These are phyloP conservation scores for Fusarium secorum DNA, from an alignment of 2,329 filamentous ascomycete species.

Conservation along the genomic window DNA sequence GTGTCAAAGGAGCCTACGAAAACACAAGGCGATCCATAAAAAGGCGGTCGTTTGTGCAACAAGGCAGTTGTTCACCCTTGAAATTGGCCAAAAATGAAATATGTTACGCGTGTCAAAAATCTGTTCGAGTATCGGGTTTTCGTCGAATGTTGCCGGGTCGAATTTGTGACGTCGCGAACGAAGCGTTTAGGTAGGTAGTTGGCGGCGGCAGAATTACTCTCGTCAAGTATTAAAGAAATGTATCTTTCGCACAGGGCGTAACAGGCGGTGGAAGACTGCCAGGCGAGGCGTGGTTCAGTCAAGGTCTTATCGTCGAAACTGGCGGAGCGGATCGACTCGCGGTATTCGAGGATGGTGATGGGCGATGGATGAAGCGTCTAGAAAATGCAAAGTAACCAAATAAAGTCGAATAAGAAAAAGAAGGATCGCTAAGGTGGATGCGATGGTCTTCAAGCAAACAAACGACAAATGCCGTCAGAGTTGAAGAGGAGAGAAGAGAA, in stretches of 20 bases:
- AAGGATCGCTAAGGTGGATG: constrained; percentile 22
- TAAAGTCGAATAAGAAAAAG: not conserved
- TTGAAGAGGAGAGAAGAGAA: not conserved
- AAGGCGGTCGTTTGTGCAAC: constrained; percentile 36
- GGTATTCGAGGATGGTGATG: constrained; percentile 11
- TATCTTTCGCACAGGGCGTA: not conserved
- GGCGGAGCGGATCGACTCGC: constrained; percentile 4
- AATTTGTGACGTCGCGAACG: constrained; percentile 16
- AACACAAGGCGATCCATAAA: constrained; percentile 46
- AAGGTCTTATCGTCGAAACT: constrained; percentile 16
- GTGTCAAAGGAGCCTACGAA: constrained; percentile 43
- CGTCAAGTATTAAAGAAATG: constrained; percentile 24
- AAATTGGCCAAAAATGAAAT: constrained; percentile 7
- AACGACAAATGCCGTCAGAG: constrained; percentile 5
- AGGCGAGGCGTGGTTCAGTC: constrained; percentile 34
- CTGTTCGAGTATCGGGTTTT: not conserved
- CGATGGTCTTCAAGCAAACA: constrained; percentile 16
- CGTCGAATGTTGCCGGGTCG: constrained; percentile 6
- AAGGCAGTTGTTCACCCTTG: constrained; percentile 19
- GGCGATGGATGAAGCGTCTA: not conserved
- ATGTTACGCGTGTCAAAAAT: constrained; percentile 24
- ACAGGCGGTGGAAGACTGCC: constrained; percentile 2
- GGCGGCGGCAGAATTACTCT: constrained; percentile 12
- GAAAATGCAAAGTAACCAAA: not conserved
- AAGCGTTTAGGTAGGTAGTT: not conserved